Base-by-base conservation (phyloP, 1,139 yeast species). In the Pneumocystis canis region DNA sequence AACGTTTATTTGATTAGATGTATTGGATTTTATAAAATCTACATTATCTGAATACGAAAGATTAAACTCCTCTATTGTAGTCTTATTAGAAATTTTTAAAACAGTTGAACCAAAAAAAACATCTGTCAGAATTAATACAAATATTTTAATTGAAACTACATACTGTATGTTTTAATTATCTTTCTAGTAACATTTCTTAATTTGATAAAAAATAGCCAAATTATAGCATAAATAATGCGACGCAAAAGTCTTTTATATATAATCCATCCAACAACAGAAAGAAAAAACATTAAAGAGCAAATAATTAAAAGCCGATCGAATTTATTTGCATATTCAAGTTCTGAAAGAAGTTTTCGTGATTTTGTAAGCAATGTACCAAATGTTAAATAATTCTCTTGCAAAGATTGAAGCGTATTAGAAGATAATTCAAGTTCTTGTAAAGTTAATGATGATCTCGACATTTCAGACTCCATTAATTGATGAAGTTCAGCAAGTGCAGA, bases 251-350 rank as follows among this genome's bases (percentile, higher is more conserved):
- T 47, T 47, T 28, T 47, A 47, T 47, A 47, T 20, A 47, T 47
- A 25, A 47, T 47, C 54, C 54, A 47, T 7, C n/a, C 54, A 47
- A 47, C 30, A 2, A 47, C 54, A 25, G 20, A 20, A 25, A 47
- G 54, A 40, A 62, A 63, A 62, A 85, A 83, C 31, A 81, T 82
- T 54, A 84, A 69, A 37, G 87, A 78, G 62, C 80, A 72, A 68
- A 82, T 81, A 68, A 85, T 84, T 63, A 82, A 74, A 62, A 80
- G 75, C 62, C 86, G 77, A 69, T 85, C 90, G 65, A 78, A 74
- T 63, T 78, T 76, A 68, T 85, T 88, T 61, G 87, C 86, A 69
- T 82, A 82, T 68, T 85, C 87, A 63, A 85, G 81, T 65, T 83
- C 79, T 67, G 78, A 77, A 56, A 85, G 86, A 58, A 85, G 78